Evolutionary conservation across 106 monocot species (phyloP).

Genomic region (Iris macrosiphon): DNA sequence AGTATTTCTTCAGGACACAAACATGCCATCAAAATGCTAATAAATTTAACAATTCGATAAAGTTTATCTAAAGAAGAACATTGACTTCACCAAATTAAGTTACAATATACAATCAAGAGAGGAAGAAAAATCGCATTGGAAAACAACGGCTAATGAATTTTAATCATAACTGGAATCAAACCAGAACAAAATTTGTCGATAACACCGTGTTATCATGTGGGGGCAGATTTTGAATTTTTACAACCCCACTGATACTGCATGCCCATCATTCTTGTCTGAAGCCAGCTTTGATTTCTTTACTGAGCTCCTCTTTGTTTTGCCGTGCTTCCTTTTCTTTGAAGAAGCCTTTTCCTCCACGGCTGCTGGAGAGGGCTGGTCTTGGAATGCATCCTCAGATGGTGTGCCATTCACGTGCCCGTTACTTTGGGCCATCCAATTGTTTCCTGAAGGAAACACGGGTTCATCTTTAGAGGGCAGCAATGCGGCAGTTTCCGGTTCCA

Average conservation of each 20-base stretch:
- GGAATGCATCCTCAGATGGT: background rate
- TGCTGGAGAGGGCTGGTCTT: background rate
- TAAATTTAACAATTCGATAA: no score
- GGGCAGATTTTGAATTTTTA: no score
- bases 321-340: constrained; percentile 48
- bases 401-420: background rate
- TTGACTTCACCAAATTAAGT: no score
- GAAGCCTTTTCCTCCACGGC: constrained; percentile 8
- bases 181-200: no score
- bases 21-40: no score
- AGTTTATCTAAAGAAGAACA: no score
- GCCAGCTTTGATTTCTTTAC: constrained; percentile 43
- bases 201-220: no score
- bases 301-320: constrained; percentile 29
- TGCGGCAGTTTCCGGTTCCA: constrained; percentile 44
- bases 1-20: no score
- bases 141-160: no score
- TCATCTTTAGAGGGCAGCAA: constrained; percentile 10
- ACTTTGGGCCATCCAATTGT: background rate
- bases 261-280: background rate
- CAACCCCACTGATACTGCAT: constrained; percentile 15
- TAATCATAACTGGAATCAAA: no score
- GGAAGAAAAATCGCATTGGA: no score
- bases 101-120: no score
- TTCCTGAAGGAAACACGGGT: constrained; percentile 4